Conservation (phyloP, 257 asterid genomes). For the Rehmannia glutinosa region DNA sequence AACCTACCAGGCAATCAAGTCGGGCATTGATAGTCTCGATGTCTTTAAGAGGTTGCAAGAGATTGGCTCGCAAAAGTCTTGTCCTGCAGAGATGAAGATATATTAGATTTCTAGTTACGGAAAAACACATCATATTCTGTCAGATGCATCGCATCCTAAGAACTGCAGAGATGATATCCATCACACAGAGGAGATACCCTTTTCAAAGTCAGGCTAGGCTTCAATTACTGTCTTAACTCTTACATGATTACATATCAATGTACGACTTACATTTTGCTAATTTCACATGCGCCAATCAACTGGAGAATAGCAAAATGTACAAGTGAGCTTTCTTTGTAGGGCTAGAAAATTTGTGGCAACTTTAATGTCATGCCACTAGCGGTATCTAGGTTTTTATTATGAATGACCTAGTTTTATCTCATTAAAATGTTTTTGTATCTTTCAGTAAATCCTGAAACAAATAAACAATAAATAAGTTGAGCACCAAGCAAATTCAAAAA, state of each 20-base stretch:
- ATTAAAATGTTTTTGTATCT: not conserved
- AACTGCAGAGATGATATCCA: constrained; percentile 12
- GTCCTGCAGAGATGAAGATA: constrained; percentile 57
- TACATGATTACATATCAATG: not conserved
- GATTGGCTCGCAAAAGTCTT: constrained; percentile 96
- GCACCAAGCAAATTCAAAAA: not conserved
- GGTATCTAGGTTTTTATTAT: not conserved
- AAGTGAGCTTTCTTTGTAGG: constrained; percentile 1
- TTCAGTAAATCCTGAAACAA: not conserved
- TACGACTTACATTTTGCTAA: not conserved
- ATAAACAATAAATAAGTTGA: not conserved
- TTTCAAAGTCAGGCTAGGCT: not conserved
- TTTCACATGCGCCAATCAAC: not conserved
- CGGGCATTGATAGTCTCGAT: constrained; percentile 89
- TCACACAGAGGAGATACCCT: not conserved
- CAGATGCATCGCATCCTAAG: constrained; percentile 11
- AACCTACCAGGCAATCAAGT: constrained; percentile 85
- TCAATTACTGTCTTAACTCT: not conserved
- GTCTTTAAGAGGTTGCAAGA: constrained; percentile 95
- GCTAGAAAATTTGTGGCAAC: not conserved
- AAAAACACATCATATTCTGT: constrained; percentile 16
- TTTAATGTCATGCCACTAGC: constrained; percentile 1
- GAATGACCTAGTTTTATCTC: constrained; percentile 2
- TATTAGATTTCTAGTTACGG: constrained; percentile 12
- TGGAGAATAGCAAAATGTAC: not conserved